A percentile compares a stretch with the other conserved stretches of the same genome.
Evolutionary conservation across 768 basidiomycete species (phyloP).

Genomic region (Lentinula edodes): DNA sequence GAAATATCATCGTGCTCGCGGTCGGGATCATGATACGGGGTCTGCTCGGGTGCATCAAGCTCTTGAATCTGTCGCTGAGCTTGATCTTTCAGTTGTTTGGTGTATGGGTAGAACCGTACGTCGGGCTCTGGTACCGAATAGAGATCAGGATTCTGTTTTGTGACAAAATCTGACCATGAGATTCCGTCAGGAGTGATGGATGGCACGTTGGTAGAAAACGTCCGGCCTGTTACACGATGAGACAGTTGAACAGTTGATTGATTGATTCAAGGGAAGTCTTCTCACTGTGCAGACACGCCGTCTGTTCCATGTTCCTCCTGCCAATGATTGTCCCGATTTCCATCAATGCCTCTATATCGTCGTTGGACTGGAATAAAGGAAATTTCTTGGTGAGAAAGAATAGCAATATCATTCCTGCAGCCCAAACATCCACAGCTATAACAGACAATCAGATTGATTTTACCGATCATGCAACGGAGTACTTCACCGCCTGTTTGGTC

Average conservation of each 20-base stretch:
- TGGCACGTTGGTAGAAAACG: conserved; percentile 87
- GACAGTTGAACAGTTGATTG: background rate
- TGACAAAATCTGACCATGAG: conserved; percentile 70
- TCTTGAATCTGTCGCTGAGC: background rate
- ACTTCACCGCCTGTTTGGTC: conserved; percentile 85
- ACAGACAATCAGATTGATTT: background rate
- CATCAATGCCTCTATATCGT: conserved; percentile 94
- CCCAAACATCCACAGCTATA: conserved; percentile 95
- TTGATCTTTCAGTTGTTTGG: conserved; percentile 15
- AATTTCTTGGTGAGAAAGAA: conserved; percentile 93
- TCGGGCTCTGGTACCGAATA: conserved; percentile 46
- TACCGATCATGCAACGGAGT: background rate
- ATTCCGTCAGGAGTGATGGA: conserved; percentile 61
- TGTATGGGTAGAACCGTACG: conserved; percentile 50
- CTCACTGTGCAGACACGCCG: conserved; percentile 86
- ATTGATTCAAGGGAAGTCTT: background rate
- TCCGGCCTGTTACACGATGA: conserved; percentile 55
- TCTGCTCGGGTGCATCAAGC: background rate
- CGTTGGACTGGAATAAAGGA: conserved; percentile 88
- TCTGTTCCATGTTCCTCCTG: conserved; percentile 72
- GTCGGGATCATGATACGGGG: background rate
- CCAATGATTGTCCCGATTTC: conserved; percentile 90
- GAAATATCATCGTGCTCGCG: background rate
- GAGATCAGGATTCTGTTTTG: conserved; percentile 69
- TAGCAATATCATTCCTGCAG: conserved; percentile 85